Conservation (phyloP, 108 stramenopile genomes). For the Fistulifera pelliculosa region DNA sequence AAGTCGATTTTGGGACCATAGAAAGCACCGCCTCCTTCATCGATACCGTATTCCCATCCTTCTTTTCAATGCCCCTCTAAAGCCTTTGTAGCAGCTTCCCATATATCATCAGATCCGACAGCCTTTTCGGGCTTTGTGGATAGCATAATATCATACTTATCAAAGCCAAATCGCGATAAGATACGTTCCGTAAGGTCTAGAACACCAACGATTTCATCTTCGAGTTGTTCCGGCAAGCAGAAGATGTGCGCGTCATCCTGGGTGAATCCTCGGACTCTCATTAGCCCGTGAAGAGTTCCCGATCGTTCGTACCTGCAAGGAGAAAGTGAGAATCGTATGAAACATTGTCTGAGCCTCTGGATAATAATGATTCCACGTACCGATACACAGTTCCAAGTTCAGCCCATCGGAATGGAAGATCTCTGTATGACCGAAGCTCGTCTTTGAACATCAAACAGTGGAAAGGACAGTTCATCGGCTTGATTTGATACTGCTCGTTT, state of each 20-base stretch:
- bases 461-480: constrained; percentile 99
- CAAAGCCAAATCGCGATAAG: constrained; percentile 89
- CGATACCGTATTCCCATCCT: constrained; percentile 88
- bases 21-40: constrained; percentile 97
- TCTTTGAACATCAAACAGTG: constrained; percentile 99
- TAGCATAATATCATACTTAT: constrained; percentile 93
- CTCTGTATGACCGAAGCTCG: constrained; percentile 86
- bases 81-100: constrained; percentile 84
- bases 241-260: constrained; percentile 99
- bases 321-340: background rate
- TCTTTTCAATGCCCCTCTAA: constrained; percentile 84
- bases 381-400: constrained; percentile 96
- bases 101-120: constrained; percentile 92
- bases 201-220: constrained; percentile 90
- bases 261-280: constrained; percentile 96
- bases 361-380: constrained; percentile 16
- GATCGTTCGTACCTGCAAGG: constrained; percentile 80
- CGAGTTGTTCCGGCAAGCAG: constrained; percentile 92
- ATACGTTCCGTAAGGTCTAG: constrained; percentile 85
- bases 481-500: constrained; percentile 92
- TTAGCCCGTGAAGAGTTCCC: constrained; percentile 93
- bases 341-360: background rate
- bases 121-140: constrained; percentile 92
- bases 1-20: constrained; percentile 98
- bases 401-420: constrained; percentile 92